Conservation (phyloP, 2,329 filamentous ascomycete species). For the Talaromyces sp. region DNA sequence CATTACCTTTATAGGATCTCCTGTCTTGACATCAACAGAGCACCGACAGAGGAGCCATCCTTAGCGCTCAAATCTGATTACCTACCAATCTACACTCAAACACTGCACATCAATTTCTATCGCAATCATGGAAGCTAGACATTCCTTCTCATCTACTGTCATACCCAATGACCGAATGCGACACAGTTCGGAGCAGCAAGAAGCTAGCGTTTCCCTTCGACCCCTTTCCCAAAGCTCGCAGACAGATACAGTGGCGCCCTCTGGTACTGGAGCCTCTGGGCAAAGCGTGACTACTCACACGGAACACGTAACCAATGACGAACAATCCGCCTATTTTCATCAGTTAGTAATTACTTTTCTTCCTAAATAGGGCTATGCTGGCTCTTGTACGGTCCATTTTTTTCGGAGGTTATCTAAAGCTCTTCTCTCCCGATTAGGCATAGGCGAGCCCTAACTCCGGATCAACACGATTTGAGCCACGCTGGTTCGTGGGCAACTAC, state of each 20-base stretch:
- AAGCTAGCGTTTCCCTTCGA: neutral
- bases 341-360: neutral
- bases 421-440: neutral
- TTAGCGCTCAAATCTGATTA: too few relatives aligned
- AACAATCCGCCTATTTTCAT: neutral
- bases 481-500: neutral
- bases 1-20: too few relatives aligned
- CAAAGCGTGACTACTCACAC: neutral
- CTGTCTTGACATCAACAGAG: too few relatives aligned
- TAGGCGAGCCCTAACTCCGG: neutral
- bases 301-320: neutral
- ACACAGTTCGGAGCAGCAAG: neutral
- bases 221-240: neutral
- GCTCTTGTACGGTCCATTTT: too few relatives aligned
- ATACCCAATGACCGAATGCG: neutral
- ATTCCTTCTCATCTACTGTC: neutral
- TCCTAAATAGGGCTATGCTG: neutral
- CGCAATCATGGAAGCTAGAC: neutral
- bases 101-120: neutral
- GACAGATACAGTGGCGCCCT: neutral
- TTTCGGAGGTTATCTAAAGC: neutral
- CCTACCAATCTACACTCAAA: too few relatives aligned
- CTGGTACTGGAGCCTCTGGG: neutral
- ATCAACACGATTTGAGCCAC: neutral
- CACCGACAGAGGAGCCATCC: too few relatives aligned